Base-by-base conservation (phyloP, 768 basidiomycete genomes). In the Coprinopsis cinerea region DNA sequence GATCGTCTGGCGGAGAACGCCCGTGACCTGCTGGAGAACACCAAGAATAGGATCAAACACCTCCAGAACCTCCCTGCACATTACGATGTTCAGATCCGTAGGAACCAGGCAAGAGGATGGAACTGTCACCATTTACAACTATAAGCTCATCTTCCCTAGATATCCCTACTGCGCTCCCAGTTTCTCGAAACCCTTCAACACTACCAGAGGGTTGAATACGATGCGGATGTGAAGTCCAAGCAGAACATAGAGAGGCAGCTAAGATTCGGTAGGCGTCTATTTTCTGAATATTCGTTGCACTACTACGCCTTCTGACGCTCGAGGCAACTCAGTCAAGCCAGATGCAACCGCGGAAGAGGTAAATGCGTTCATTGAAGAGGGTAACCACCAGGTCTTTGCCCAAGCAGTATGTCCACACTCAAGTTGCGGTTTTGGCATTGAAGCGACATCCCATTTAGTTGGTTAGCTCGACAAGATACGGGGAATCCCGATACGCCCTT, bases 341-440 rank as follows among this genome's bases (percentile, higher is more conserved):
- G 81, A 91, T 57, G 92, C 92, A 17, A 82, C 89, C 24, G 77
- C 79, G 10, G 84, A 91, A 51, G 91, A 95, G 61, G 71, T 95
- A 28, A 71, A 77, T 51, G 80, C 82, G 28, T 82, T 86, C 2
- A 74, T 86, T 44, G 81, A 85, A 54, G 81, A 79, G 24, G 77
- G 77, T 28, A 76, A 75, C 23, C 67, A 73, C 23, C 84, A 89
- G 60, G 81, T 93, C 37, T 95, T 95, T 68, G 77, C 82, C 13
- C 80, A 87, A 59, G 86, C 87, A 35, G 86, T 85, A 50, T 35
- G 70, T 54, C n/a, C n/a, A n/a, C n/a, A n/a, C n/a, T n/a, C n/a
- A n/a, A n/a, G n/a, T n/a, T n/a, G n/a, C n/a, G n/a, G 26, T 22
- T 35, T 44, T 48, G 30, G 61, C 47, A 7, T 10, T 24, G 34